Conservation (phyloP, 192 early-diverging fungal species). For the Entomortierella parvispora region DNA sequence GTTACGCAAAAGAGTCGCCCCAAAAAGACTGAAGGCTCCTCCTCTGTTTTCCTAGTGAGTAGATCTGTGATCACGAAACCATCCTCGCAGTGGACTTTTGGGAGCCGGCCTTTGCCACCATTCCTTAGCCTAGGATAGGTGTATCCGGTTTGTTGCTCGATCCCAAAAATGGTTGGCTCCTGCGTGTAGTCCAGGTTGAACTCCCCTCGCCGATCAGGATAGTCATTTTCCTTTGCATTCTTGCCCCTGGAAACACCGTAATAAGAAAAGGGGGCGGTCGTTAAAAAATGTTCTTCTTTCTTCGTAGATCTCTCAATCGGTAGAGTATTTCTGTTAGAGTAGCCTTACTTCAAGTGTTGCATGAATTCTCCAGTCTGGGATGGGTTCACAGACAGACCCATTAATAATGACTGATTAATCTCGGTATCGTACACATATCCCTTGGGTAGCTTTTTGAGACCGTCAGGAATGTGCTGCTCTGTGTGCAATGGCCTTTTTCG, state of each 20-base stretch:
- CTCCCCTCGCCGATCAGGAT: constrained; percentile 34
- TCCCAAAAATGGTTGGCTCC: constrained; percentile 59
- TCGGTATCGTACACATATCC: constrained; percentile 51
- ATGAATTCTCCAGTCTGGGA: constrained; percentile 48
- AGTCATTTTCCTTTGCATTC: constrained; percentile 37
- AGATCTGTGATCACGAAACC: constrained; percentile 61
- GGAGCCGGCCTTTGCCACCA: constrained; percentile 55
- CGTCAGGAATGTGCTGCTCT: constrained; percentile 34
- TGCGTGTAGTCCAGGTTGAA: constrained; percentile 54
- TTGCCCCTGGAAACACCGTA: constrained; percentile 14
- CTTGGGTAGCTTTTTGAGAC: constrained; percentile 48
- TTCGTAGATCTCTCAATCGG: no score
- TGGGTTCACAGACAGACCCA: constrained; percentile 44
- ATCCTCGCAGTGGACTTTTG: constrained; percentile 65
- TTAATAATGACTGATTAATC: constrained; percentile 35
- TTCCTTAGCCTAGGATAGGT: constrained; percentile 66
- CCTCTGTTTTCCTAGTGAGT: constrained; percentile 23
- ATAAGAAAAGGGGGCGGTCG: no score
- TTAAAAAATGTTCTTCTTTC: no score
- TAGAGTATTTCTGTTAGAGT: neutral
- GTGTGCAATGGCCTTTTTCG: neutral
- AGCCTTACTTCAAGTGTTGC: constrained; percentile 40
- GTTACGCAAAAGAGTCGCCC: constrained; percentile 64
- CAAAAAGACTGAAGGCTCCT: no score
- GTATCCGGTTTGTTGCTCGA: constrained; percentile 67